Conservation (phyloP, 768 basidiomycete species). For the Tylopilus plumbeoviolaceoides region DNA sequence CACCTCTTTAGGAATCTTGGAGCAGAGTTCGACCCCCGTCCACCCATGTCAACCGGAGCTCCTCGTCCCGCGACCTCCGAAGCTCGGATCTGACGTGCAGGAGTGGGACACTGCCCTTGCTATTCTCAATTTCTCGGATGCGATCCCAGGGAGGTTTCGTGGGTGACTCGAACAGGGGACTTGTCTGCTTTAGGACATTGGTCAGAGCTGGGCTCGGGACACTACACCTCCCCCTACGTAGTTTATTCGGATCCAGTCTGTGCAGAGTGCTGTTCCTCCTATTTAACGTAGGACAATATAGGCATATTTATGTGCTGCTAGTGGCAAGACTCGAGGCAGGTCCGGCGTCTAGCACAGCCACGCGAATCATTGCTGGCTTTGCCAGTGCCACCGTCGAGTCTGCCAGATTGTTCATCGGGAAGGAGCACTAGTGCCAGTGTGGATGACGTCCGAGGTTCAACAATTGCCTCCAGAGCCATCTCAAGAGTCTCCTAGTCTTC, state of each 20-base stretch:
- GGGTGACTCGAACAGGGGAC: not conserved
- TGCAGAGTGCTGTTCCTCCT: not conserved
- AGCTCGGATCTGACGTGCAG: constrained; percentile 14
- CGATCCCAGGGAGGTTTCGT: not conserved
- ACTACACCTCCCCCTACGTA: not conserved
- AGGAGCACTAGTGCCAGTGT: not conserved
- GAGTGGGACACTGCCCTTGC: constrained; percentile 31
- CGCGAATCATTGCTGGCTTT: too few relatives aligned
- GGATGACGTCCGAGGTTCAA: constrained; percentile 21
- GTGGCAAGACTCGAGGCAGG: too few relatives aligned
- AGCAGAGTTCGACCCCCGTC: constrained; percentile 36
- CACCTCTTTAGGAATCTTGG: constrained; percentile 45
- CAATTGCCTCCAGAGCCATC: constrained; percentile 36
- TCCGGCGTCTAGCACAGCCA: not conserved
- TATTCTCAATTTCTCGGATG: constrained; percentile 19
- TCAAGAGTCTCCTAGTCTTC: constrained; percentile 64
- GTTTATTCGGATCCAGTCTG: not conserved
- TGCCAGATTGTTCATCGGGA: not conserved
- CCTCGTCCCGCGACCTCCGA: constrained; percentile 3
- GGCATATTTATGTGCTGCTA: too few relatives aligned
- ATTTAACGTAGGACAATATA: not conserved
- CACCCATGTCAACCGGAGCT: constrained; percentile 14
- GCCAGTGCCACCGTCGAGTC: too few relatives aligned
- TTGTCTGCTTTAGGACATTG: not conserved
- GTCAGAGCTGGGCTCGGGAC: constrained; percentile 13